phyloP scores from a whole-genome alignment of 2,329 filamentous ascomycete genomes.

The Botrytis elliptica region DNA sequence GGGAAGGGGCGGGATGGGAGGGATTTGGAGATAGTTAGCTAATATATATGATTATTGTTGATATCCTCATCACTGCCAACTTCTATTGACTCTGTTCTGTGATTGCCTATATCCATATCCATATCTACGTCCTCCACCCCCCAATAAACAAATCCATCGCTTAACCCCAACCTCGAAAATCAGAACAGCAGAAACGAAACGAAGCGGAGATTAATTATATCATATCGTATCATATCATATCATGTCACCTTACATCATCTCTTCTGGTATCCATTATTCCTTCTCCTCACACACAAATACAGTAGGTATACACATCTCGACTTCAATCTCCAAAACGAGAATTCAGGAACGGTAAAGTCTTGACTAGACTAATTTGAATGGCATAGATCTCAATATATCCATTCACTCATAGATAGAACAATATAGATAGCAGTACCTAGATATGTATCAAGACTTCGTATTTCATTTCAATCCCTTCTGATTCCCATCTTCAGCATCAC shows the following conservation, averaged over 20 bases:
- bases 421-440: no score
- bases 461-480: background rate
- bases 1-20: background rate
- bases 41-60: background rate
- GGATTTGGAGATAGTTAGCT: background rate
- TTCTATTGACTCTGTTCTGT: background rate
- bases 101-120: background rate
- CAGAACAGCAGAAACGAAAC: background rate
- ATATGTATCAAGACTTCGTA: background rate
- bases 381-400: background rate
- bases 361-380: accelerated
- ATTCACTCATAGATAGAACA: background rate
- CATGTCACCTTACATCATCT: no score
- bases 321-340: no score
- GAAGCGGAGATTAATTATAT: background rate
- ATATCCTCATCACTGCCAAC: background rate
- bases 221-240: no score
- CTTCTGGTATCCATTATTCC: background rate
- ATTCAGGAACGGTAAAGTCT: no score
- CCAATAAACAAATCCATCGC: background rate
- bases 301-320: background rate
- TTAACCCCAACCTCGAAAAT: background rate
- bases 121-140: background rate
- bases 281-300: background rate
- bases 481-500: background rate